A percentile compares a stretch with the other conserved stretches of the same genome.
Conservation (phyloP, 202 grass and related monocot genomes). For the Hordeum pubiflorum region DNA sequence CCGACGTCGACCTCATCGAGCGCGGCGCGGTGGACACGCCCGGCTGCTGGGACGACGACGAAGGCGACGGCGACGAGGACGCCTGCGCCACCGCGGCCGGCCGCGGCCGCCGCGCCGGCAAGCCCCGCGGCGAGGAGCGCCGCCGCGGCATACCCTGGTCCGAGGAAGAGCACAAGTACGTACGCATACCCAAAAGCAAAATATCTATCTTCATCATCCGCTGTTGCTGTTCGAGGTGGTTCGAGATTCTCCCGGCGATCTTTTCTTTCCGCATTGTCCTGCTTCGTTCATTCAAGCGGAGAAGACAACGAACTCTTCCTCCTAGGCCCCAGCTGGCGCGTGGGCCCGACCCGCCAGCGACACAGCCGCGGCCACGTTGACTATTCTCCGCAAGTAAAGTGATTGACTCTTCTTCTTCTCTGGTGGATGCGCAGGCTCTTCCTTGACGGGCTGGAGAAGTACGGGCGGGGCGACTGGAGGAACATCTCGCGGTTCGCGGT, state of each 20-base stretch:
- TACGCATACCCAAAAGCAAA: neutral
- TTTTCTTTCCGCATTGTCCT: constrained; percentile 18
- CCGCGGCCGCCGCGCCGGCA: neutral
- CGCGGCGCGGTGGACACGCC: constrained; percentile 51
- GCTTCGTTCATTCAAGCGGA: neutral
- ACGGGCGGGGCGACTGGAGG: constrained; percentile 87
- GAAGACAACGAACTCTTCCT: neutral
- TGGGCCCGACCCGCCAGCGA: neutral
- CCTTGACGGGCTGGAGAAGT: constrained; percentile 71
- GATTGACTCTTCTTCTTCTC: neutral
- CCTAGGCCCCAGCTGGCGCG: neutral
- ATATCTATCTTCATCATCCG: neutral
- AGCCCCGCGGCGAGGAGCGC: constrained; percentile 30
- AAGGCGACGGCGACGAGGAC: constrained; percentile 8
- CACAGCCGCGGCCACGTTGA: neutral
- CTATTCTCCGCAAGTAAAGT: neutral
- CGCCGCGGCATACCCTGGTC: constrained; percentile 60
- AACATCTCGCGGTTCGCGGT: constrained; percentile 93
- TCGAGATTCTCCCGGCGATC: neutral
- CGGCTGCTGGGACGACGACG: constrained; percentile 22
- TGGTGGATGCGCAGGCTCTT: constrained; percentile 44
- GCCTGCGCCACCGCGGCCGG: neutral
- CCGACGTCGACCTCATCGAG: constrained; percentile 77
- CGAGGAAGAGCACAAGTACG: constrained; percentile 80
- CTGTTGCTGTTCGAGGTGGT: neutral